Evolutionary conservation across 768 basidiomycete species (phyloP).

Genomic region (Boletus subparvulus): DNA sequence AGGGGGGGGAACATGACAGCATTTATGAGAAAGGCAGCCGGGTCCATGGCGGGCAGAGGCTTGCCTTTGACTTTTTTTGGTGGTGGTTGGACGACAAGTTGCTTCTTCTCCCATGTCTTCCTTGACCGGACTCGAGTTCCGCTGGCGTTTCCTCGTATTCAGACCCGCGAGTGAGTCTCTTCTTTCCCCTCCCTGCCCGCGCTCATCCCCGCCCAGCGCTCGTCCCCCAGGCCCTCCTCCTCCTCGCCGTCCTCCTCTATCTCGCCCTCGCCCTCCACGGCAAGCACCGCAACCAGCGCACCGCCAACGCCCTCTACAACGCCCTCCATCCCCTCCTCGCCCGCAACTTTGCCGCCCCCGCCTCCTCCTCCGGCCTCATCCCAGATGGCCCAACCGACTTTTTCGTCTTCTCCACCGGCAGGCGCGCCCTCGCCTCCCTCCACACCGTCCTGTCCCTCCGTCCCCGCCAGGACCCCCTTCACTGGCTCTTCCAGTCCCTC

Average conservation of each 20-base stretch:
- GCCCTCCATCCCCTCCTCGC: slow-evolving; percentile 58
- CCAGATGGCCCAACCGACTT: slow-evolving; percentile 76
- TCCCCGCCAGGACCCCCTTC: slow-evolving; percentile 82
- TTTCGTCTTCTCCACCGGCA: slow-evolving; percentile 85
- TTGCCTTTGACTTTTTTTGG: slow-evolving; percentile 16
- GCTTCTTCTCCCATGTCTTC: slow-evolving; percentile 10
- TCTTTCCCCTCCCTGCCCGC: neutral
- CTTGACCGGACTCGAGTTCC: slow-evolving; percentile 62
- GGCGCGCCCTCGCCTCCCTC: slow-evolving; percentile 71
- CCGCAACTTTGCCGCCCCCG: slow-evolving; percentile 74
- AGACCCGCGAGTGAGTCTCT: slow-evolving; percentile 64
- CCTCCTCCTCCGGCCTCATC: slow-evolving; percentile 49
- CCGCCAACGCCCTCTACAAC: slow-evolving; percentile 65
- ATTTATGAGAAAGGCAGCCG: slow-evolving; percentile 17
- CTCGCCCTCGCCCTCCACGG: slow-evolving; percentile 59
- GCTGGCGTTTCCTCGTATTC: slow-evolving; percentile 76
- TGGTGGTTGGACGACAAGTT: slow-evolving; percentile 6
- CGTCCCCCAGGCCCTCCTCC: slow-evolving; percentile 59
- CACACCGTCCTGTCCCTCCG: slow-evolving; percentile 77
- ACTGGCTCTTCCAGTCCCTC: slow-evolving; percentile 57
- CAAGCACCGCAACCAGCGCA: slow-evolving; percentile 53
- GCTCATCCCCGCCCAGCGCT: slow-evolving; percentile 46
- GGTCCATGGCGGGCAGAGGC: slow-evolving; percentile 24
- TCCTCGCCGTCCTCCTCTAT: slow-evolving; percentile 56
- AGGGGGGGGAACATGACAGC: slow-evolving; percentile 22